Evolutionary conservation across 768 basidiomycete genomes (phyloP), one percentile per base, ranked within the genome.

Genomic region (Chalciporus chontae): DNA sequence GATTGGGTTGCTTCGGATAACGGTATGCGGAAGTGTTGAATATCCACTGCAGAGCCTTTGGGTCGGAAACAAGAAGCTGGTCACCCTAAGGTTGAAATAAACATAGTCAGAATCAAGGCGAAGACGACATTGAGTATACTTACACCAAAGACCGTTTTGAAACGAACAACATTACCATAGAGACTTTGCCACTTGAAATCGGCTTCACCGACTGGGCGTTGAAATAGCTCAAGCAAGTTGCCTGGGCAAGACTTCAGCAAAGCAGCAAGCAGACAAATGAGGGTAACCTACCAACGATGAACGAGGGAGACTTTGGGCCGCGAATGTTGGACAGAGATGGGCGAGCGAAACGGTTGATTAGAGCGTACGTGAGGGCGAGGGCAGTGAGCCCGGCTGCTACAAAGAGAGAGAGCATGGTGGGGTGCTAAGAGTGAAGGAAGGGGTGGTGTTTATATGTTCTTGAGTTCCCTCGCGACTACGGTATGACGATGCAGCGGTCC

Each of bases 61-160:
- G 71, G 58, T 80, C 78, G 5, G 74, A 63, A 4, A 79, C 55
- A 29, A 77, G 57, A 15, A 79, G 71, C 23, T 71, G 66, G 48
- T 78, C 71, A 53, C 70, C 71, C 77, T 77, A 46, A 2, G 15
- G 15, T 36, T n/a, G 15, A 14, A 37, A 43, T 40, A 23, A 19
- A 44, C 18, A 18, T 32, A 63, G 64, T 45, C 13, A 41, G 51
- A 42, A 18, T 5, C 5, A 27, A 15, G 8, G 8, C 17, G 24
- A 41, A 36, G 3, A 8, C 14, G 11, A 11, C 3, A 8, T n/a
- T 13, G 15, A 8, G 21, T 11, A n/a, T 8, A 48, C 67, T 36
- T 43, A 54, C 66, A 26, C 67, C 61, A 37, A 69, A 55, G 13
- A 60, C 36, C 4, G 53, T 50, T 47, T 66, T 68, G 52, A 68